phyloP scores from a whole-genome alignment of 305 asterid genomes.

The Lippia alba region DNA sequence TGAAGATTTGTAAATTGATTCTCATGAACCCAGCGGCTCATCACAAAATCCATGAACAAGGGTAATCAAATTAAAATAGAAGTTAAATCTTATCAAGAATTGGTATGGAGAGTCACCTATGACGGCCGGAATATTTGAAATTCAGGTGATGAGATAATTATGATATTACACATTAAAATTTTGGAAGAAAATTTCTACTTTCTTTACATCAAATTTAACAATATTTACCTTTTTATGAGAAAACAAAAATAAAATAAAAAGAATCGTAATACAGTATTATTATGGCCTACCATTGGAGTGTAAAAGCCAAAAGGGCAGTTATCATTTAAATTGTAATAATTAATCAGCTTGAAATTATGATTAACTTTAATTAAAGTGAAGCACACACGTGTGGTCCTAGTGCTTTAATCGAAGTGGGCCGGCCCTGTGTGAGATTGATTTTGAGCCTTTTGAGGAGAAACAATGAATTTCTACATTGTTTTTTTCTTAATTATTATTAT shows the following conservation, averaged over 20 bases:
- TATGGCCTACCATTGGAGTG: conserved; percentile 1
- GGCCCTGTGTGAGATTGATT: conserved; percentile 6
- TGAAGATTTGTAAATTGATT: no score
- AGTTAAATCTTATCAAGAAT: no score
- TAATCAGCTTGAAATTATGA: conserved; percentile 12
- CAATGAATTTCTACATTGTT: not conserved
- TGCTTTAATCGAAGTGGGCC: conserved; percentile 12
- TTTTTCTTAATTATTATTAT: no score
- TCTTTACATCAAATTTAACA: no score
- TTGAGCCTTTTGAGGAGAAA: conserved; percentile 28
- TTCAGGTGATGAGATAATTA: no score
- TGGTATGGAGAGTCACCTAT: no score
- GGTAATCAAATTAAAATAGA: no score
- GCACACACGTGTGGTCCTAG: conserved; percentile 40
- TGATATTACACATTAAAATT: no score
- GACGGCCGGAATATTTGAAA: no score
- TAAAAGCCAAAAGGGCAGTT: not conserved
- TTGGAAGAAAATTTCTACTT: no score
- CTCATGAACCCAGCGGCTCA: no score
- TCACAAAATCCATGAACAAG: no score
- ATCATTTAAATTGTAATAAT: conserved; percentile 10
- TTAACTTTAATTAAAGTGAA: conserved; percentile 38
- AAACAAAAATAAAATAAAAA: not conserved
- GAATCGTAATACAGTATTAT: not conserved
- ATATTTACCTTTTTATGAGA: not conserved